Evolutionary conservation across 1,284 basidiomycete species (phyloP).

Genomic region (Cutaneotrichosporon arboriforme): DNA sequence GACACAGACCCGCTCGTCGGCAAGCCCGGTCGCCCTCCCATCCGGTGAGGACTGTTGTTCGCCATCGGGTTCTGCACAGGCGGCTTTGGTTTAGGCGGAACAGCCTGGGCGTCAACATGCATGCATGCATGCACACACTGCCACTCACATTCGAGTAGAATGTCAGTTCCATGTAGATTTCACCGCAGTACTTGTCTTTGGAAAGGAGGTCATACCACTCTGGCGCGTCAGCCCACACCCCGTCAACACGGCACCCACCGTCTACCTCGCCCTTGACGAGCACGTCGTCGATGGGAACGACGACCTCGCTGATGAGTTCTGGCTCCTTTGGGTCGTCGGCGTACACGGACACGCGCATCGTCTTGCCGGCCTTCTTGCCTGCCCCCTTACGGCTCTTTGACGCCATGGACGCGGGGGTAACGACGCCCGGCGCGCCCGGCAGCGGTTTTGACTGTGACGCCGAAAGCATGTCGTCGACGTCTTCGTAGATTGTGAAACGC

Average conservation of each 20-base stretch:
- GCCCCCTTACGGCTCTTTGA: constrained; percentile 50
- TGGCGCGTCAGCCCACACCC: constrained; percentile 39
- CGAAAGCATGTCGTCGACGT: constrained; percentile 61
- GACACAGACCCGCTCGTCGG: constrained; percentile 39
- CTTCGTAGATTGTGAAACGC: constrained; percentile 83
- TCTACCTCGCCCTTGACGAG: constrained; percentile 94
- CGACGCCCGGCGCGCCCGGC: constrained; percentile 25
- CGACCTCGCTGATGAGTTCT: constrained; percentile 86
- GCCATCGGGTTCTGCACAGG: constrained; percentile 34
- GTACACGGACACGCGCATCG: constrained; percentile 78
- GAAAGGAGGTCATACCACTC: constrained; percentile 89
- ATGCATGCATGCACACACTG: neutral
- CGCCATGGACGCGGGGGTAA: constrained; percentile 49
- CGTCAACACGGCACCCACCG: constrained; percentile 56
- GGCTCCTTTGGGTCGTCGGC: constrained; percentile 94
- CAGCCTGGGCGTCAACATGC: constrained; percentile 25
- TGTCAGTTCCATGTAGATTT: constrained; percentile 88
- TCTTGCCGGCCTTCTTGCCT: constrained; percentile 50
- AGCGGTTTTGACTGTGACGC: constrained; percentile 44
- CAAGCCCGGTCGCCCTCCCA: constrained; percentile 11
- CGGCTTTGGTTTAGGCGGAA: constrained; percentile 17
- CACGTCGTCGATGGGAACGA: constrained; percentile 82
- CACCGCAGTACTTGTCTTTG: constrained; percentile 89
- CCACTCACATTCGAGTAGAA: constrained; percentile 86
- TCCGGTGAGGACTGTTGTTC: neutral